Evolutionary conservation across 495 filamentous ascomycete genomes (phyloP).

Genomic region (Rostrohypoxylon terebratum): DNA sequence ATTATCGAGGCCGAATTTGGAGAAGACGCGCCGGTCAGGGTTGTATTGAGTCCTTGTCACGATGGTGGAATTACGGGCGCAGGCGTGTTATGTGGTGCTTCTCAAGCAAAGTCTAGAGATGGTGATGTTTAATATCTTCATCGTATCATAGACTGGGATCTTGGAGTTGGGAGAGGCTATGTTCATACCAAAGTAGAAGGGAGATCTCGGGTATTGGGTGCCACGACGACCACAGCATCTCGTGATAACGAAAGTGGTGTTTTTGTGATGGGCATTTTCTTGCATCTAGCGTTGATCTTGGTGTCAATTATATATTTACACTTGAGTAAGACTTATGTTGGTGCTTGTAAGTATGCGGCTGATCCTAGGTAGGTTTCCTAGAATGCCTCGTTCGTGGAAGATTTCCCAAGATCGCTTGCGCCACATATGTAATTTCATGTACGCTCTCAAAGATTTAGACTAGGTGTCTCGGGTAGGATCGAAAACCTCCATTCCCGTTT

Average conservation of each 20-base stretch:
- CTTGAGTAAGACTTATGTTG: slow-evolving; percentile 1
- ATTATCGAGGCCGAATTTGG: slow-evolving; percentile 70
- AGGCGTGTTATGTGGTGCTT: slow-evolving; percentile 67
- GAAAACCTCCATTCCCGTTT: background rate
- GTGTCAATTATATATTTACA: slow-evolving; percentile 18
- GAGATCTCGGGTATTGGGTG: background rate
- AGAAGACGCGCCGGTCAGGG: slow-evolving; percentile 65
- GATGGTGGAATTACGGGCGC: slow-evolving; percentile 83
- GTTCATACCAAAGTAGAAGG: slow-evolving; percentile 27
- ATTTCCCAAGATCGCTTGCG: background rate
- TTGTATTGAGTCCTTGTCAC: slow-evolving; percentile 75
- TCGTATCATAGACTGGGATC: slow-evolving; percentile 26
- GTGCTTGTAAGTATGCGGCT: slow-evolving; percentile 7
- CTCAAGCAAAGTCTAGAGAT: slow-evolving; percentile 44
- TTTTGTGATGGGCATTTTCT: slow-evolving; percentile 9
- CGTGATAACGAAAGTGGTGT: slow-evolving; percentile 18
- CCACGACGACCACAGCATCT: slow-evolving; percentile 15
- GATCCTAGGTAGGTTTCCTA: background rate
- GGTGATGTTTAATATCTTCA: slow-evolving; percentile 22
- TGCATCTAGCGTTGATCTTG: background rate
- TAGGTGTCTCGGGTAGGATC: background rate
- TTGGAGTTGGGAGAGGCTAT: slow-evolving; percentile 40
- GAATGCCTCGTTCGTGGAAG: background rate
- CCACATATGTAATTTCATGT: background rate
- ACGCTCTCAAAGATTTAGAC: background rate